Base-by-base conservation (phyloP, 2,329 filamentous ascomycete species). In the Apiospora rasikravindrae region DNA sequence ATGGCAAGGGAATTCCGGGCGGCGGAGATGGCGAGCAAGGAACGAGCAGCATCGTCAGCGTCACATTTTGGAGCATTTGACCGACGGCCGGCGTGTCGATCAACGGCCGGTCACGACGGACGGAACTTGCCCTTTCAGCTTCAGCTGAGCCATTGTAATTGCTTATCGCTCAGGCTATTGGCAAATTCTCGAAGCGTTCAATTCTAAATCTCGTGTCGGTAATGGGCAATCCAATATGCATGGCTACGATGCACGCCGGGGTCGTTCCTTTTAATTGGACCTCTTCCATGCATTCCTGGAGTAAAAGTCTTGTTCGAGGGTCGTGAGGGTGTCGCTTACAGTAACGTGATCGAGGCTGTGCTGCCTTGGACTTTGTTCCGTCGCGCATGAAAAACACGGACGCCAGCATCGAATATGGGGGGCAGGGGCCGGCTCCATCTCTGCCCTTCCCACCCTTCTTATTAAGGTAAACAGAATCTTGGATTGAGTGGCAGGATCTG, bases 201-300 rank as follows among this genome's bases (percentile, higher is more conserved):
- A 64, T 64, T 37, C 33, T 40, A 64, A 40, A n/a, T 64, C 57
- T 64, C 57, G 57, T 64, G 57, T 64, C 57, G 57, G 57, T 37
- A 64, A 64, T 61, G 26, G 53, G 16, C 53, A 37, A 61, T 64
- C 11, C 57, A n/a, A 24, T 40, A 22, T 64, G 57, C 57, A 64
- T 64, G 57, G 57, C 33, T 37, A 37, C 57, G 33, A 64, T 37
- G 57, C 40, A 64, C 57, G 33, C 57, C 57, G 57, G 57, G 57
- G 29, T 40, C 22, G 19, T 22, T 37, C 8, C 4, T 40, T 64
- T 64, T 64, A 64, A 64, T 40, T 64, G 57, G 57, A 64, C 14
- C 57, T 40, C 57, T 64, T 64, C 57, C 29, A 64, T 40, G 57
- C 57, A 64, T 64, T 64, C 57, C 57, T 64, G 57, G 57, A 64